Evolutionary conservation across 176 grass and related monocot genomes (phyloP), one percentile per base, ranked within the genome.

Genomic region (Eragrostis nindensis): DNA sequence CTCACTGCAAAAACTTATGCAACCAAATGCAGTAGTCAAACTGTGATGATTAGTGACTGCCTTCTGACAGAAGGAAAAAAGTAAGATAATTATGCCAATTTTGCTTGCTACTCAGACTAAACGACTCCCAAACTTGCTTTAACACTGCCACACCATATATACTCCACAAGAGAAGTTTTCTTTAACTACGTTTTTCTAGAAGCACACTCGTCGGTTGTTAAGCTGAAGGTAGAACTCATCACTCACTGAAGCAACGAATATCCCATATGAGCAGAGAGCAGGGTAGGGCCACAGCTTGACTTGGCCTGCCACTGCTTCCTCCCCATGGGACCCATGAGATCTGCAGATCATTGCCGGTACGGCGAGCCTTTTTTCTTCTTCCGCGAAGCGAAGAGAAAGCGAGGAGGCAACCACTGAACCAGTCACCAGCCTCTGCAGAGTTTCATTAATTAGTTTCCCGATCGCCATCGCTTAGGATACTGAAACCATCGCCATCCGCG

Each of bases 381-480:
- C 52, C 65, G 74, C 82, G 53, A 50, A 4, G 15, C 26, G 25
- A 26, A 7, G 19, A 38, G 87, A 89, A 48, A 89, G 77, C n/a
- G 77, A 89, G 71, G 55, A 76, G 64, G 87, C 82, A 85, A 89
- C 87, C 71, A 54, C 70, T 41, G 32, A 36, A 45, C 38, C 38
- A 11, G 10, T 5, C 9, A 19, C 26, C 1, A 26, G 14, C 45
- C n/a, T 54, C 1, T 44, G 32, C 32, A 36, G 32, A 36, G 32
- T 44, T 8, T 10, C 8, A 50, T 68, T n/a, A n/a, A n/a, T n/a
- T 48, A 18, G 62, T n/a, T 70, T 49, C 29, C 48, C 64, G 45
- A 76, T 75, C 81, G 54, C 76, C 42, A 62, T 84, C 86, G 45
- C 30, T 46, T 9, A 17, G 67, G 80, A 84, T 80, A 68, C 81